These are phyloP conservation scores for Paecilomyces dactylethromorphus DNA, from an alignment of 2,329 filamentous ascomycete species.

Conservation along the genomic window DNA sequence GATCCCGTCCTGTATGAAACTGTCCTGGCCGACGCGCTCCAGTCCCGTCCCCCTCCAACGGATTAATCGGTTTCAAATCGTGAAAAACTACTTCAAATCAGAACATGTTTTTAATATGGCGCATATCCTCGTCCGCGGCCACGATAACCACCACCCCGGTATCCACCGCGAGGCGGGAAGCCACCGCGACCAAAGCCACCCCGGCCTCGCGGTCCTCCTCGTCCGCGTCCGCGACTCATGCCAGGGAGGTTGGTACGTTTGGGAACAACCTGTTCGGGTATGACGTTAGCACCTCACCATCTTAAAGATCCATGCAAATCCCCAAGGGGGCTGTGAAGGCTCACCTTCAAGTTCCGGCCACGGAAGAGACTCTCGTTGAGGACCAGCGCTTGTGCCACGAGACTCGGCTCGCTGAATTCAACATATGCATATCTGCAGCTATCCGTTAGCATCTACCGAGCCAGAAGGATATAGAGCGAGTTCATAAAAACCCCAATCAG, in stretches of 20 bases:
- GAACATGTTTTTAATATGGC: conserved; percentile 32
- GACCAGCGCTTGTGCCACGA: conserved; percentile 88
- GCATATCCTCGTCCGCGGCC: conserved; percentile 40
- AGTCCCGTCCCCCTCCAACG: not conserved
- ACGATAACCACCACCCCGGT: conserved; percentile 50
- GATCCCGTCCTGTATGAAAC: conserved; percentile 5
- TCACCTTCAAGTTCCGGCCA: conserved; percentile 88
- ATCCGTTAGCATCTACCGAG: conserved; percentile 10
- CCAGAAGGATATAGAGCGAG: conserved; percentile 12
- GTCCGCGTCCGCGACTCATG: conserved; percentile 68
- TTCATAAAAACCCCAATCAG: conserved; percentile 5
- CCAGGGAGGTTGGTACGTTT: conserved; percentile 97
- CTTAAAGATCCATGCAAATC: not conserved
- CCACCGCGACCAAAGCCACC: conserved; percentile 44
- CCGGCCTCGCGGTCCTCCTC: conserved; percentile 47
- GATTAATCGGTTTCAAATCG: not conserved
- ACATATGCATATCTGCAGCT: conserved; percentile 87
- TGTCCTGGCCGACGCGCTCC: not conserved
- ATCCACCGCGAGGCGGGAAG: conserved; percentile 49
- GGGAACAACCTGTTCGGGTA: conserved; percentile 60
- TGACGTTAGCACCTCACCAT: conserved; percentile 11
- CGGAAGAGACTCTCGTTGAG: conserved; percentile 96
- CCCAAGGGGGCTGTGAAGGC: conserved; percentile 9
- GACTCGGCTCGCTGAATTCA: conserved; percentile 88
- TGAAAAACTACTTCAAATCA: not conserved